Evolutionary conservation across 495 filamentous ascomycete genomes (phyloP).

Genomic region (Tuber melanosporum): DNA sequence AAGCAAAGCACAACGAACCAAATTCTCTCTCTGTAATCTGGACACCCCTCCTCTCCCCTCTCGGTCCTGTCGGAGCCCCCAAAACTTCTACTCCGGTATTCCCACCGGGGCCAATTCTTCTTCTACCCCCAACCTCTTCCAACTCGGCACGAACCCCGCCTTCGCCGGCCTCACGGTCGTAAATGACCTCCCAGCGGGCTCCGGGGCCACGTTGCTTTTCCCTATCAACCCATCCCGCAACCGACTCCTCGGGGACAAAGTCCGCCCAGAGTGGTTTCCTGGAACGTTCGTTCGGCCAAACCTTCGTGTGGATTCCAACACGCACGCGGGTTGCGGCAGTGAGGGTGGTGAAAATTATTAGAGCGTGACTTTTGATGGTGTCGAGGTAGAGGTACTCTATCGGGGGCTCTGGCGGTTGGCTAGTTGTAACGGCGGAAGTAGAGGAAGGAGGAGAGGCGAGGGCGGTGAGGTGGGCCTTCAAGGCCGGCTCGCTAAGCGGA

Average conservation of each 20-base stretch:
- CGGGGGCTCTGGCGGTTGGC: constrained; percentile 45
- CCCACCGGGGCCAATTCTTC: constrained; percentile 5
- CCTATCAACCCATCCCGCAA: constrained; percentile 65
- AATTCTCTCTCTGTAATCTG: constrained; percentile 11
- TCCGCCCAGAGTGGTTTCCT: constrained; percentile 83
- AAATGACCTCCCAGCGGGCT: constrained; percentile 64
- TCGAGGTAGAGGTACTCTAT: constrained; percentile 73
- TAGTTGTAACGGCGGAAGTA: constrained; percentile 29
- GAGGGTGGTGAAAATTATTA: constrained; percentile 61
- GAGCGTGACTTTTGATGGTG: constrained; percentile 77
- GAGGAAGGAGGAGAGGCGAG: constrained; percentile 56
- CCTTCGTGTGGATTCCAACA: constrained; percentile 62
- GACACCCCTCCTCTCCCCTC: constrained; percentile 14
- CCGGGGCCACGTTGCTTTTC: constrained; percentile 54
- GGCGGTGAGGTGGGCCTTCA: constrained; percentile 60
- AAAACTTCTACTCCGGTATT: constrained; percentile 18
- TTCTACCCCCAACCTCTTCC: constrained; percentile 45
- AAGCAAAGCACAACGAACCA: constrained; percentile 6
- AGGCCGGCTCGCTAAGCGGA: constrained; percentile 59
- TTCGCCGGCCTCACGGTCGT: constrained; percentile 53
- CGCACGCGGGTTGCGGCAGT: constrained; percentile 73
- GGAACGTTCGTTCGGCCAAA: constrained; percentile 83
- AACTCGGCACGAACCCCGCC: constrained; percentile 52
- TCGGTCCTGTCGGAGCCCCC: constrained; percentile 36
- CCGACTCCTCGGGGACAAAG: constrained; percentile 72